phyloP scores from a whole-genome alignment of 1,284 basidiomycete genomes.

The Rhodotorula glutinis region DNA sequence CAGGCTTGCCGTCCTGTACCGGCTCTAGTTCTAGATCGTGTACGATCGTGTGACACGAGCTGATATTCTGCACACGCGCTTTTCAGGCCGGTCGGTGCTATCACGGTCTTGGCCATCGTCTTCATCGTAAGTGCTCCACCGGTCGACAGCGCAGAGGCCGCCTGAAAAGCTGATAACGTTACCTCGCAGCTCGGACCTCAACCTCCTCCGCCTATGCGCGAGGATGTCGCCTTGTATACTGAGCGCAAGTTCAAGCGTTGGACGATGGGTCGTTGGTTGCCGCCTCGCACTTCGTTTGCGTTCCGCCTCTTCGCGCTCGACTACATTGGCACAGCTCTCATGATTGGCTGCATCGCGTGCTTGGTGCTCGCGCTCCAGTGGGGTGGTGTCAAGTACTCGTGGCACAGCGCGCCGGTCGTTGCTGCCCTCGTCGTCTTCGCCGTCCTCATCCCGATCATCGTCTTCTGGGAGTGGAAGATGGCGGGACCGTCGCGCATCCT shows the following conservation, averaged over 20 bases:
- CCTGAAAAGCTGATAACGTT: not conserved
- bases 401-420: conserved; percentile 49
- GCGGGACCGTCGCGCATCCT: conserved; percentile 50
- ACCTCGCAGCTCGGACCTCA: conserved; percentile 28
- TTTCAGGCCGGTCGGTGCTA: conserved; percentile 38
- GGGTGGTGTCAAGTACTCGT: conserved; percentile 45
- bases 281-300: conserved; percentile 13
- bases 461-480: conserved; percentile 48
- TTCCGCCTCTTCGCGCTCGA: conserved; percentile 43
- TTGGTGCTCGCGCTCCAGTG: conserved; percentile 45
- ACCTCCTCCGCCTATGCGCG: conserved; percentile 30
- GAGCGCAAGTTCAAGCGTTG: conserved; percentile 32
- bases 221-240: conserved; percentile 27
- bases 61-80: not conserved
- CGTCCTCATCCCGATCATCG: conserved; percentile 48
- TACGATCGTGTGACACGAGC: too few relatives aligned
- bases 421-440: conserved; percentile 45
- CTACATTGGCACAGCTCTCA: conserved; percentile 43
- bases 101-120: conserved; percentile 34
- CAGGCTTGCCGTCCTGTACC: too few relatives aligned
- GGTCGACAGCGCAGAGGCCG: too few relatives aligned
- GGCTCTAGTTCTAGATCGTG: too few relatives aligned
- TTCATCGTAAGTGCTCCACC: conserved; percentile 28
- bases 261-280: conserved; percentile 16
- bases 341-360: conserved; percentile 44